phyloP scores from a whole-genome alignment of 2,329 filamentous ascomycete species.

The Trichoderma sp. region DNA sequence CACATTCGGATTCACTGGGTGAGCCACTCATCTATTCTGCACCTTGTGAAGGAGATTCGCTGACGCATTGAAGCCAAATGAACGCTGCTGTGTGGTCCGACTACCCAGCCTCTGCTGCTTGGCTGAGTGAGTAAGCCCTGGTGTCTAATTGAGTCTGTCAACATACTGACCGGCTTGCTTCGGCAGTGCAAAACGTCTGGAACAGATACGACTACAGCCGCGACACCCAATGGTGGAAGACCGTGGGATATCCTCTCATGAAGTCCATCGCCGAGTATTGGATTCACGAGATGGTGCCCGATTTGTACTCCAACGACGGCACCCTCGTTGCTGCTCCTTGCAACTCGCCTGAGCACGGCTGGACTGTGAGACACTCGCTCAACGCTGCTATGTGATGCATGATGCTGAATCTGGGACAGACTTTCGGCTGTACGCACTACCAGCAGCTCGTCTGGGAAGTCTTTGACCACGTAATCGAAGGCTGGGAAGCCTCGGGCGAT shows the following conservation, averaged over 20 bases:
- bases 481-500: conserved; percentile 34
- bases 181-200: conserved; percentile 60
- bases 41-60: conserved; percentile 35
- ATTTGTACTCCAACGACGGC: conserved; percentile 53
- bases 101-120: conserved; percentile 24
- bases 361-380: conserved; percentile 36
- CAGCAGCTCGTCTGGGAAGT: conserved; percentile 54
- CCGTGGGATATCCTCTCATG: conserved; percentile 55
- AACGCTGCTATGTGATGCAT: not conserved
- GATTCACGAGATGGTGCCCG: conserved; percentile 55
- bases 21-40: accelerated
- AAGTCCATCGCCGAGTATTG: conserved; percentile 59
- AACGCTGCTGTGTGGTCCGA: conserved; percentile 22
- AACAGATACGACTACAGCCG: conserved; percentile 59
- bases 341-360: conserved; percentile 60
- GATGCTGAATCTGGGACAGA: conserved; percentile 30
- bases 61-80: conserved; percentile 13
- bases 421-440: conserved; percentile 57
- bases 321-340: conserved; percentile 60
- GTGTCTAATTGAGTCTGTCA: not conserved
- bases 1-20: conserved; percentile 58
- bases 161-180: not conserved
- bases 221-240: conserved; percentile 49
- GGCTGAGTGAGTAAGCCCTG: conserved; percentile 16
- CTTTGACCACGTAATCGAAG: conserved; percentile 43